Evolutionary conservation across 108 stramenopile species (phyloP), one percentile per base, ranked within the genome.

Genomic region (Cyclostephanos invisitatus): DNA sequence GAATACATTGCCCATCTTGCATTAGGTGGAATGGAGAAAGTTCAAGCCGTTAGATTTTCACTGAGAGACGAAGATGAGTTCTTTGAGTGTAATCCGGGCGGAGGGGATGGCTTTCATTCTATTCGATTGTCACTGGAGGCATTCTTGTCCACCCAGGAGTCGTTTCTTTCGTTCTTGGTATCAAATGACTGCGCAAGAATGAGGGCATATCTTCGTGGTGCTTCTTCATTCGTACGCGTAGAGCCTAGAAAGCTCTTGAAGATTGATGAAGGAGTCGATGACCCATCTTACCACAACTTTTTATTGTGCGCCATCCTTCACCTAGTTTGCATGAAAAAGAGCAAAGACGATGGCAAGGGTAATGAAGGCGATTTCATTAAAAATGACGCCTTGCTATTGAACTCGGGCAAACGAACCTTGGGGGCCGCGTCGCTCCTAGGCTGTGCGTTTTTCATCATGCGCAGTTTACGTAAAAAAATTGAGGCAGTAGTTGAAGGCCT

Each of bases 141-240:
- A 5, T 86, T 81, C 25, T 62, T 94, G 56, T 75, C 82, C 3
- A 80, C 80, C 29, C 79, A 80, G 25, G 69, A 78, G 29, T 75
- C 81, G 9, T 94, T 91, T 66, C 50, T 90, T 12, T 75, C 88
- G 12, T 94, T 94, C 67, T 64, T 94, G 49, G 62, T 78, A 5
- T 90, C 89, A 22, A 75, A 83, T 42, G 84, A 91, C 28, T 91
- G 91, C 63, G 78, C 93, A 9, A 70, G 89, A n/a, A 91, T 94
- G 93, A 83, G 93, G 42, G 93, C 84, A 1, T 94, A 91, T 61
- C 74, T 94, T 22, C 70, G 88, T 9, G 84, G 83, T 40, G 82
- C 85, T 17, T 79, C 88, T 36, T 88, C 89, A 5, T 90, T 80
- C 64, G n/a, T 84, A 22, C 37, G 36, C 12, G 27, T 77, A 2